Evolutionary conservation across 2,329 filamentous ascomycete species (phyloP).

Genomic region (Epichloe sibirici): DNA sequence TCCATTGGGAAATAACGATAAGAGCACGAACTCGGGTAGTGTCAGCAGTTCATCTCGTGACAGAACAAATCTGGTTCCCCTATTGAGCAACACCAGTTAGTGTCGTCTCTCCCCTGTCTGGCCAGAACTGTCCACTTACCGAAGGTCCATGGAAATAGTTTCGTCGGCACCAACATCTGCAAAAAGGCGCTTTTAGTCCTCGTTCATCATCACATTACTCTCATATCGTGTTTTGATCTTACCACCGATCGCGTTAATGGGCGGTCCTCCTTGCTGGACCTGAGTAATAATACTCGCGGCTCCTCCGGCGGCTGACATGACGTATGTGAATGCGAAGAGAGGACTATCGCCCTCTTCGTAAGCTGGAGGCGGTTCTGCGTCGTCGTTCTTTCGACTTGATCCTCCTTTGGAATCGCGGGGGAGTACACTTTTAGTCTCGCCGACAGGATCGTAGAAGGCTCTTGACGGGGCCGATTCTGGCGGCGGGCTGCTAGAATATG

Average conservation of each 20-base stretch:
- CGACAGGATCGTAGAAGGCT: constrained; percentile 38
- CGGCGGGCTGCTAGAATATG: constrained; percentile 32
- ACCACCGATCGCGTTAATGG: constrained; percentile 84
- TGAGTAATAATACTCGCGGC: constrained; percentile 98
- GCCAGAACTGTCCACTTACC: constrained; percentile 42
- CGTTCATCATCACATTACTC: background rate
- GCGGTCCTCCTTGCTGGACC: constrained; percentile 85
- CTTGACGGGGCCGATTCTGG: constrained; percentile 24
- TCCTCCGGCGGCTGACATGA: constrained; percentile 96
- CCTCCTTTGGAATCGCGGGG: constrained; percentile 71
- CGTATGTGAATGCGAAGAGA: constrained; percentile 82
- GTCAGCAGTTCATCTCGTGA: constrained; percentile 92
- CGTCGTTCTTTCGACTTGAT: constrained; percentile 62
- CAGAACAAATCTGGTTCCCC: constrained; percentile 85
- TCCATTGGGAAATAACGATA: constrained; percentile 98
- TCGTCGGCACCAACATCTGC: constrained; percentile 77
- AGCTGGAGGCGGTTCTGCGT: constrained; percentile 86
- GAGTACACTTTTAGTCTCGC: constrained; percentile 75
- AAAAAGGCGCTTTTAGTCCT: constrained; percentile 3
- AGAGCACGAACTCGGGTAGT: constrained; percentile 87
- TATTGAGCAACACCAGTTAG: constrained; percentile 31
- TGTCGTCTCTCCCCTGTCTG: background rate
- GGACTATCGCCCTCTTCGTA: constrained; percentile 94
- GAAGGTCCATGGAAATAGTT: constrained; percentile 86
- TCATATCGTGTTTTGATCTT: constrained; percentile 16